phyloP scores from a whole-genome alignment of 768 basidiomycete species.

The Tricholoma saponaceum region DNA sequence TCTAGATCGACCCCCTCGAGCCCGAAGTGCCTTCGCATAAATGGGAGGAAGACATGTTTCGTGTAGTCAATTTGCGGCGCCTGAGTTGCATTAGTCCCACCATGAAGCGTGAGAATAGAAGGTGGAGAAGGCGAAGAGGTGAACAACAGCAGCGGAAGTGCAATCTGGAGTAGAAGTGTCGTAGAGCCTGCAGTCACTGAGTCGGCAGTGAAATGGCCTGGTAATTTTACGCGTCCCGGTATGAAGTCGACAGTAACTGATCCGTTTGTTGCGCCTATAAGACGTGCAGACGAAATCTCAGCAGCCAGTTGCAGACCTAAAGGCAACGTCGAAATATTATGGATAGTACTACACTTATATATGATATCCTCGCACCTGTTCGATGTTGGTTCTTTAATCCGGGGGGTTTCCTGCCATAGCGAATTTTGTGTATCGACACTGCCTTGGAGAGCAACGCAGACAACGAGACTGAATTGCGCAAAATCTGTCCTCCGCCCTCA shows the following conservation, averaged over 20 bases:
- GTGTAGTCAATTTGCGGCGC: slow-evolving; percentile 80
- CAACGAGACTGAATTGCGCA: slow-evolving; percentile 64
- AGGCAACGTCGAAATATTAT: neutral
- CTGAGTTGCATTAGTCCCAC: slow-evolving; percentile 68
- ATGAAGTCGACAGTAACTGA: slow-evolving; percentile 53
- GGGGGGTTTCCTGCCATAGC: slow-evolving; percentile 51
- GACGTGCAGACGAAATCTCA: slow-evolving; percentile 50
- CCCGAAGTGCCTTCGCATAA: slow-evolving; percentile 56
- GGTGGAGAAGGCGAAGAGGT: slow-evolving; percentile 22
- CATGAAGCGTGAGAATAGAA: slow-evolving; percentile 52
- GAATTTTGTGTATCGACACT: slow-evolving; percentile 57
- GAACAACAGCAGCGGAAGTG: slow-evolving; percentile 68
- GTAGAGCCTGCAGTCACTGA: slow-evolving; percentile 68
- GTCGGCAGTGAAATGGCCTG: slow-evolving; percentile 36
- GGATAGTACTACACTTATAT: neutral
- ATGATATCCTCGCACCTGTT: slow-evolving; percentile 41
- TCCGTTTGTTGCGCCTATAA: slow-evolving; percentile 49
- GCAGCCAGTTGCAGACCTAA: slow-evolving; percentile 65
- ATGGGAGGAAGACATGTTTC: slow-evolving; percentile 63
- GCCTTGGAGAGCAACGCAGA: slow-evolving; percentile 63
- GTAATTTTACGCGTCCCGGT: slow-evolving; percentile 43
- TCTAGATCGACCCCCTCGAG: slow-evolving; percentile 38
- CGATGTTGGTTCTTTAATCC: slow-evolving; percentile 74
- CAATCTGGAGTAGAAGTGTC: slow-evolving; percentile 66
- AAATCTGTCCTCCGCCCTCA: slow-evolving; percentile 68